A percentile compares a stretch with the other conserved stretches of the same genome.
Conservation (phyloP, 2,329 filamentous ascomycete species). For the Penicillium brasilianum region DNA sequence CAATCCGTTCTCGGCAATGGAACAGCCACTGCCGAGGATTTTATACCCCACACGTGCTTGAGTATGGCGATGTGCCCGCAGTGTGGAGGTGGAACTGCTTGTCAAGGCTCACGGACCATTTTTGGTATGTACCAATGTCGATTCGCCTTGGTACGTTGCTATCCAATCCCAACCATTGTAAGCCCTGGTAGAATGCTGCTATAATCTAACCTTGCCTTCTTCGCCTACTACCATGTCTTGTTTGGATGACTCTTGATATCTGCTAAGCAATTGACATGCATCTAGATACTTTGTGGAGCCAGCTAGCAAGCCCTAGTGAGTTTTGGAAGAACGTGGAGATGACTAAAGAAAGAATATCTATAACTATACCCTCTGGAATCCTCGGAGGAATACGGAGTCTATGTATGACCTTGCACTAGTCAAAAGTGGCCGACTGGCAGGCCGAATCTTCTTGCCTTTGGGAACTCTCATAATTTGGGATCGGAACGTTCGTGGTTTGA, state of each 20-base stretch:
- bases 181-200: too few relatives aligned
- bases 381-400: too few relatives aligned
- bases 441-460: not conserved
- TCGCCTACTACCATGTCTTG: too few relatives aligned
- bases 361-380: too few relatives aligned
- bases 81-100: not conserved
- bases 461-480: not conserved
- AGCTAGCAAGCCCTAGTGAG: too few relatives aligned
- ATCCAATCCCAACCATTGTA: not conserved
- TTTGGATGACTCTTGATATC: too few relatives aligned
- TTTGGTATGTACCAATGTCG: not conserved
- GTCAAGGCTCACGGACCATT: not conserved
- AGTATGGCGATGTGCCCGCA: not conserved
- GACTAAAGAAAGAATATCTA: too few relatives aligned
- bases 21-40: conserved; percentile 4
- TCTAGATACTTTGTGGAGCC: too few relatives aligned
- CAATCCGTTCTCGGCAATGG: conserved; percentile 1
- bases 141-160: not conserved
- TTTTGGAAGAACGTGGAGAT: too few relatives aligned
- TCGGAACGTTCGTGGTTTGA: not conserved
- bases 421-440: not conserved
- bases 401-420: not conserved
- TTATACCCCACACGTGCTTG: conserved; percentile 9
- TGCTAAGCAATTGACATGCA: too few relatives aligned
- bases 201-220: too few relatives aligned